Base-by-base conservation (phyloP, 768 basidiomycete species). In the Tricholoma terreum region DNA sequence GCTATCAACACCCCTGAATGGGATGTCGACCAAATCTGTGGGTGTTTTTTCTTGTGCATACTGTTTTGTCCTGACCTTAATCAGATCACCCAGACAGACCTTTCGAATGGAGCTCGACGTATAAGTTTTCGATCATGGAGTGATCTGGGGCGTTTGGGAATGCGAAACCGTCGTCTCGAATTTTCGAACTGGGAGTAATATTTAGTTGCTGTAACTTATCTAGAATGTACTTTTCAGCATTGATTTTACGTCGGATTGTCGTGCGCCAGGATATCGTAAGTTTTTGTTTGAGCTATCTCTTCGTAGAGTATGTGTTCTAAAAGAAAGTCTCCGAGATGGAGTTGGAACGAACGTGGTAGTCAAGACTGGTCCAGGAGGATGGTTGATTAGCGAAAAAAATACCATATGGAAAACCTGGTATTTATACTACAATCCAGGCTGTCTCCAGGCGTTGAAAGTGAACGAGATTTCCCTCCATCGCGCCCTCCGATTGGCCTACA, bases 1-100 rank as follows among this genome's bases (percentile, higher is more conserved):
- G 82, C 81, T 10, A 81, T 84, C 53, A 81, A 84, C 58, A 80
- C 76, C 4, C 82, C 82, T 0, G 77, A 83, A 64, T 84, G 79
- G 80, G 68, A 69, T 15, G 72, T 81, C 2, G 75, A 83, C 64
- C 80, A 82, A 60, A 81, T 83, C 46, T 80, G 80, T 82, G 59
- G 62, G 80, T 73, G 33, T 33, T 52, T 27, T 52, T 30, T 46
- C 19, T 15, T 40, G n/a, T n/a, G n/a, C n/a, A n/a, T 55, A 40
- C 40, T 40, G 33, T 19, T 22, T 42, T 35, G 34, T 52, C 33
- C 17, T 50, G 19, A 17, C 12, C 21, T 15, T 17, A 19, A 33
- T 17, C 42, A 80, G 79, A 82, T 65, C 65, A 70, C 48, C 76
- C 79, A 0, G 75, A 69, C 15, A 71, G 67, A 54, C 72, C 77